Evolutionary conservation across 2,329 filamentous ascomycete genomes (phyloP).

Genomic region (Pseudogymnoascus sp.): DNA sequence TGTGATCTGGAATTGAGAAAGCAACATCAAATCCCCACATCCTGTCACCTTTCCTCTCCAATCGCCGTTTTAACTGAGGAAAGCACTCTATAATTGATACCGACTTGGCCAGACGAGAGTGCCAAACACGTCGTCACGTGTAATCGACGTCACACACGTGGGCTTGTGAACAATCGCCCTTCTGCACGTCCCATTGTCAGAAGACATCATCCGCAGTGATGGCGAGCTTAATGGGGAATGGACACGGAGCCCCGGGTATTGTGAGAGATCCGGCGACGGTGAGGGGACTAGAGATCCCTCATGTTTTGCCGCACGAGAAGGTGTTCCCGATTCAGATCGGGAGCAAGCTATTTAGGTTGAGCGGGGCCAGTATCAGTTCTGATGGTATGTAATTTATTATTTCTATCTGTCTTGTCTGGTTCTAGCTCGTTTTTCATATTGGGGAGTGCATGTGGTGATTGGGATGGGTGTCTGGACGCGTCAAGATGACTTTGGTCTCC

Average conservation of each 20-base stretch:
- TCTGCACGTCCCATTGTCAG: background rate
- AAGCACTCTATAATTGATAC: background rate
- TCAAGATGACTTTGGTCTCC: background rate
- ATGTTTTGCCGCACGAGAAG: slow-evolving; percentile 32
- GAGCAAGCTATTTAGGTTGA: slow-evolving; percentile 60
- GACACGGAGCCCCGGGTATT: slow-evolving; percentile 18
- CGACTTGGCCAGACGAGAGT: background rate
- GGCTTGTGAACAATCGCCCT: background rate
- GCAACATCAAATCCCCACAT: background rate
- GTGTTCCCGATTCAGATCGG: slow-evolving; percentile 66
- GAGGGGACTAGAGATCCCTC: slow-evolving; percentile 25
- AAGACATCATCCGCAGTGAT: background rate
- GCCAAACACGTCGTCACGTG: background rate
- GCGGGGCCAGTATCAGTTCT: slow-evolving; percentile 63
- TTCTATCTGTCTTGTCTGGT: background rate
- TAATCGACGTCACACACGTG: slow-evolving; percentile 1
- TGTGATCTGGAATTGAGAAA: background rate
- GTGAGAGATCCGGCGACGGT: slow-evolving; percentile 18
- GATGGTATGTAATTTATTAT: slow-evolving; percentile 50
- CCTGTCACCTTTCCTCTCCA: too few species aligned
- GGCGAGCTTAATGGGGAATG: background rate
- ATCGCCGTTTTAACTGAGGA: background rate
- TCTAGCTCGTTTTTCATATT: background rate
- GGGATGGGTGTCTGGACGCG: background rate
- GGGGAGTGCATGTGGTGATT: background rate